phyloP scores from a whole-genome alignment of 2,329 filamentous ascomycete genomes.

The Claviceps purpurea region DNA sequence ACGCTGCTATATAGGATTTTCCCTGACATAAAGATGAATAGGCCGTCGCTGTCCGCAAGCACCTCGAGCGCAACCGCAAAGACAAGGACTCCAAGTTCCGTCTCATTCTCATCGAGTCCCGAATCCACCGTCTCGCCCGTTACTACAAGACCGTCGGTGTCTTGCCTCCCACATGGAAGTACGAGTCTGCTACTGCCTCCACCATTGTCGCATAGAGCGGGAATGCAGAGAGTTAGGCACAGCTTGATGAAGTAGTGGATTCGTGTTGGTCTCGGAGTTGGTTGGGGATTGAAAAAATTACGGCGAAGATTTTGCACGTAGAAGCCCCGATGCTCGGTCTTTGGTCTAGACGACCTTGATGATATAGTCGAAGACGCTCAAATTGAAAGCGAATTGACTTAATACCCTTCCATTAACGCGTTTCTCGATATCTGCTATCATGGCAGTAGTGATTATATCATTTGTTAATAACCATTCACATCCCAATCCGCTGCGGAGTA shows the following conservation, averaged over 20 bases:
- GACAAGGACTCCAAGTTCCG: constrained; percentile 99
- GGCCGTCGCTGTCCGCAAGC: constrained; percentile 98
- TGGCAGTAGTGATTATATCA: not conserved
- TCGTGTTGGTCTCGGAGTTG: constrained; percentile 31
- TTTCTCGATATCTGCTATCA: not conserved
- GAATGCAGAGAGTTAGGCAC: not conserved
- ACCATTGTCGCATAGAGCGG: constrained; percentile 72
- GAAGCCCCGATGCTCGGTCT: constrained; percentile 28
- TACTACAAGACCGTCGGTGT: constrained; percentile 97
- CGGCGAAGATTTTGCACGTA: constrained; percentile 29
- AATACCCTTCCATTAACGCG: not conserved
- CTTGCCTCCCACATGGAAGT: constrained; percentile 90
- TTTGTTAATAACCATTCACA: constrained; percentile 3
- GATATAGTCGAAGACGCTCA: constrained; percentile 19
- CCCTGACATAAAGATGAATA: constrained; percentile 22
- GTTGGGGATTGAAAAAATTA: constrained; percentile 26
- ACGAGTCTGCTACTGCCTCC: constrained; percentile 93
- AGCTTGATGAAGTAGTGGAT: constrained; percentile 13
- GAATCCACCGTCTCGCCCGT: constrained; percentile 97
- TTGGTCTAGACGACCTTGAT: constrained; percentile 18
- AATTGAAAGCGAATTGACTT: constrained; percentile 17
- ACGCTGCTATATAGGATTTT: not conserved
- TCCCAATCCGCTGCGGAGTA: not conserved
- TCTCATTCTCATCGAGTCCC: constrained; percentile 99
- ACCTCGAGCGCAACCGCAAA: constrained; percentile 99